Evolutionary conservation across 352 stramenopile genomes (phyloP).

Genomic region (Phytophthora rubi): DNA sequence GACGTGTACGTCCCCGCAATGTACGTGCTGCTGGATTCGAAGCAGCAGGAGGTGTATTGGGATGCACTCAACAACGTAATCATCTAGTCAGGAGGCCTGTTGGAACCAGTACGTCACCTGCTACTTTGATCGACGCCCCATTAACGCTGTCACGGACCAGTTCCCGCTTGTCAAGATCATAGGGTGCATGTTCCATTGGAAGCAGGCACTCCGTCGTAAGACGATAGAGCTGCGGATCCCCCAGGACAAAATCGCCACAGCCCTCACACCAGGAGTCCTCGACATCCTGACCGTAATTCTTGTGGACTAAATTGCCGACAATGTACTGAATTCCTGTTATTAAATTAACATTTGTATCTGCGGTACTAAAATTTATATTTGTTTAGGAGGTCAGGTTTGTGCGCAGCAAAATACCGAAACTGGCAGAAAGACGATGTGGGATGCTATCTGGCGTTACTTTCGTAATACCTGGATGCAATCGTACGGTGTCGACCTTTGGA

Average conservation of each 20-base stretch:
- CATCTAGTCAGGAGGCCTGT: no score
- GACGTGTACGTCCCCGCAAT: no score
- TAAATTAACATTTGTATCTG: not conserved
- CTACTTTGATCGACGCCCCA: no score
- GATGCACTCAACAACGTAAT: no score
- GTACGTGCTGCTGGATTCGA: no score
- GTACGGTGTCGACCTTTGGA: not conserved
- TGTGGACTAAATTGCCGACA: conserved; percentile 1
- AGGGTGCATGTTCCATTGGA: conserved; percentile 20
- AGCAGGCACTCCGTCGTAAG: conserved; percentile 24
- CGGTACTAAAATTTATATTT: not conserved
- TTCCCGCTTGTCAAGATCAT: conserved; percentile 18
- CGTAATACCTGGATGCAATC: not conserved
- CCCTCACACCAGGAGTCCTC: not conserved
- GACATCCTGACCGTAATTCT: conserved; percentile 6
- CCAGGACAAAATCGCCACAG: not conserved
- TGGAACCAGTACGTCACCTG: no score
- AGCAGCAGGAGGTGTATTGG: no score
- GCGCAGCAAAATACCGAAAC: not conserved
- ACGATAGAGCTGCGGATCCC: conserved; percentile 15
- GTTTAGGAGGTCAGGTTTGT: not conserved
- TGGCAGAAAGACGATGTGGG: not conserved
- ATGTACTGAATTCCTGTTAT: conserved; percentile 4
- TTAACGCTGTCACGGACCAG: conserved; percentile 20
- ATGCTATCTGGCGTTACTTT: not conserved